A percentile compares a stretch with the other conserved stretches of the same genome.
Conservation (phyloP, 192 early-diverging fungal genomes). For the Umbelopsis vinacea region DNA sequence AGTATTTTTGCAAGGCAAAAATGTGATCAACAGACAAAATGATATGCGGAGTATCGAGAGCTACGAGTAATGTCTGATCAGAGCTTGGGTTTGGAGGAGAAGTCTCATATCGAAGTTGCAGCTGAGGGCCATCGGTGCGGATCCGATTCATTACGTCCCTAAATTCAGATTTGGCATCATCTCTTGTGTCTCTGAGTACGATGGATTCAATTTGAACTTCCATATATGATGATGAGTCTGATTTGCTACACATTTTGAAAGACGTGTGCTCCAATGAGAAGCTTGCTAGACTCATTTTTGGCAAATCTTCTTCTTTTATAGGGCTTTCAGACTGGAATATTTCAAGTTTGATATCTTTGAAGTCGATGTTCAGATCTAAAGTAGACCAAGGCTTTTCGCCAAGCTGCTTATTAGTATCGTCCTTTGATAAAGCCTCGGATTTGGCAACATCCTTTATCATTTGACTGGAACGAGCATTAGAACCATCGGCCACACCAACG, state of each 20-base stretch:
- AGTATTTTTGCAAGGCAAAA: slow-evolving; percentile 69
- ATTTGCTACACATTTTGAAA: slow-evolving; percentile 53
- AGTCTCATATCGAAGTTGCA: slow-evolving; percentile 38
- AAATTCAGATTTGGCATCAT: slow-evolving; percentile 63
- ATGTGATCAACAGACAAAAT: slow-evolving; percentile 77
- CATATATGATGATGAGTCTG: slow-evolving; percentile 56
- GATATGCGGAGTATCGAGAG: slow-evolving; percentile 70
- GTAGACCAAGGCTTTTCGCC: slow-evolving; percentile 23
- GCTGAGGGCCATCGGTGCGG: slow-evolving; percentile 51
- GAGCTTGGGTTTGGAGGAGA: slow-evolving; percentile 2
- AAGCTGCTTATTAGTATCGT: not conserved
- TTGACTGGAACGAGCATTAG: not conserved
- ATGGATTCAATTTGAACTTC: slow-evolving; percentile 65
- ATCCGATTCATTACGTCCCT: slow-evolving; percentile 65
- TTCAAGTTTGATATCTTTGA: slow-evolving; percentile 70
- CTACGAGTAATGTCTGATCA: slow-evolving; percentile 50
- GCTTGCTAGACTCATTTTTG: slow-evolving; percentile 31
- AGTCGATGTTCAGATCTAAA: slow-evolving; percentile 59
- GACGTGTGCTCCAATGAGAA: slow-evolving; percentile 26
- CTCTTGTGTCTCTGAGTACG: slow-evolving; percentile 70
- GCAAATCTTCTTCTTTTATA: slow-evolving; percentile 32
- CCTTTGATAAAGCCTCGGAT: not conserved
- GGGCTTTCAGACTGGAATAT: slow-evolving; percentile 53
- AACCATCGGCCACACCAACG: not conserved
- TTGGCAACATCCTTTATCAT: slow-evolving; percentile 26